Evolutionary conservation across 2,329 filamentous ascomycete species (phyloP), one percentile per base, ranked within the genome.

Genomic region (Blumeriella jaapii): DNA sequence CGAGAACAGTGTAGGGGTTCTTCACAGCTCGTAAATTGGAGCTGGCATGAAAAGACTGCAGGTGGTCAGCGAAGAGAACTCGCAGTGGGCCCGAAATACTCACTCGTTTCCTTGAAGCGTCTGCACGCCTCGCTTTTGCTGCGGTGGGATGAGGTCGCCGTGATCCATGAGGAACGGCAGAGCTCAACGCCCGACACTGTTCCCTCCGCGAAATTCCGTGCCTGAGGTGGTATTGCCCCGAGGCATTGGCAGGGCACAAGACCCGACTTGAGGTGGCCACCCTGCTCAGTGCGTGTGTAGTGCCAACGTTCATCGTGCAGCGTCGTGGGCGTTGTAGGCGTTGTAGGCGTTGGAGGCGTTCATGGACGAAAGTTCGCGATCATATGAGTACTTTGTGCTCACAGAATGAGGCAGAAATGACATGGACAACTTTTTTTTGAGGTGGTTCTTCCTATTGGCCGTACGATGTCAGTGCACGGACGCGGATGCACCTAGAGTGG

Each of bases 1-100:
- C 91, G 17, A 98, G 76, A 3, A 82, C 71, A 46, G 76, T 73
- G 60, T 98, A 98, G 1, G 91, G 91, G 53, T 98, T 82, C 57
- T 83, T 74, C 23, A 55, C 55, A 11, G 47, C 51, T 27, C 49
- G 44, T 2, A 50, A 30, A 26, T 32, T 53, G 5, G 47, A 42
- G 22, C 49, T 53, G 38, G 51, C 43, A 39, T 55, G 53, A 30
- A 57, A 57, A 12, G 37, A 15, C 55, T 57, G 33, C 29, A 4
- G 4, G 15, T 18, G 10, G 23, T 35, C 15, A 35, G 33, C 15
- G 9, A 24, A 13, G 8, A 24, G 15, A 4, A 14, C 9, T 32
- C 12, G 30, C 7, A 33, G 2, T 33, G 8, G 17, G 10, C 9
- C 9, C 11, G 12, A n/a, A 13, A 14, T 33, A 47, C 49, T 35